A percentile compares a stretch with the other conserved stretches of the same genome.
These are phyloP conservation scores for Ochetophila trinervis DNA, from an alignment of 306 rosid genomes.

Conservation along the genomic window DNA sequence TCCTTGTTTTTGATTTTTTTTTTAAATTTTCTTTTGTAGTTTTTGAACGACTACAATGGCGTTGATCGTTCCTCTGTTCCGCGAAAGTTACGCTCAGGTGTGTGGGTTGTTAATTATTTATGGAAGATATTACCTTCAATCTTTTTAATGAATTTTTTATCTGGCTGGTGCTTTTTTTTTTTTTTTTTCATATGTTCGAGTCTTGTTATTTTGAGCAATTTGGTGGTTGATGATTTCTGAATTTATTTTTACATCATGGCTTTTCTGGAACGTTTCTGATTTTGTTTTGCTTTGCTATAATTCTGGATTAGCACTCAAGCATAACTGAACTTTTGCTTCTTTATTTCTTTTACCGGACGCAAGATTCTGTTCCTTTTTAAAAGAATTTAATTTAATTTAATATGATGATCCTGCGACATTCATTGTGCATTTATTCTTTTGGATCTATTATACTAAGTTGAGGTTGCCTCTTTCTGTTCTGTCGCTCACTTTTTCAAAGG, in stretches of 20 bases:
- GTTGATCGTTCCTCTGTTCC: constrained; percentile 67
- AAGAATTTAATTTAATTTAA: constrained; percentile 12
- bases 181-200: background rate
- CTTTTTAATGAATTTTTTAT: background rate
- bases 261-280: constrained; percentile 6
- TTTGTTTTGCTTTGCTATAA: constrained; percentile 7
- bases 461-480: constrained; percentile 24
- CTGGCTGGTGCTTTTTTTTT: no score
- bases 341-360: constrained; percentile 27
- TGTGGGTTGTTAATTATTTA: constrained; percentile 15
- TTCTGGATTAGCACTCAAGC: constrained; percentile 44
- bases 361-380: constrained; percentile 25
- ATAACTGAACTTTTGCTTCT: constrained; percentile 35
- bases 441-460: constrained; percentile 12
- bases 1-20: background rate
- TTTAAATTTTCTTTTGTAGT: constrained; percentile 23
- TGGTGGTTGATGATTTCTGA: background rate
- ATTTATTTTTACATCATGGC: constrained; percentile 8
- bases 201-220: background rate
- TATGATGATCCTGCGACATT: constrained; percentile 19
- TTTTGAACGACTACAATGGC: constrained; percentile 45
- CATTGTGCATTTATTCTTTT: constrained; percentile 16
- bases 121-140: background rate
- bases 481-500: constrained; percentile 18
- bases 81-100: constrained; percentile 76